Conservation (phyloP, 1,284 basidiomycete species). For the Boletus hoseneyae region DNA sequence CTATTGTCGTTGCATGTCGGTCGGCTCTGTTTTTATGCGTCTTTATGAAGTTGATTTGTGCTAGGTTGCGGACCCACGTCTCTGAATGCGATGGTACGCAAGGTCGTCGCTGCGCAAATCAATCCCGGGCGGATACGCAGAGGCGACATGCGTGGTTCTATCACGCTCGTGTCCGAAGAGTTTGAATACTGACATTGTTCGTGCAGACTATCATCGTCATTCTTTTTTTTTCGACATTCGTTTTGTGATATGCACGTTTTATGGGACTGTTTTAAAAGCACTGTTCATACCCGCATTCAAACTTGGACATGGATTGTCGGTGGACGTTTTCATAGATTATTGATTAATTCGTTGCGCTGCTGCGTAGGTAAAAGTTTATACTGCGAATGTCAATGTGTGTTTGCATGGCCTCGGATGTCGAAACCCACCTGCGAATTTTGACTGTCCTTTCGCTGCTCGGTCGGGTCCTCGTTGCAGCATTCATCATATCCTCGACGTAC, state of each 20-base stretch:
- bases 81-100: conserved; percentile 69
- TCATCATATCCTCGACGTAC: conserved; percentile 30
- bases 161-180: conserved; percentile 65
- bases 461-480: conserved; percentile 18
- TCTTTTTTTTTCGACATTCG: conserved; percentile 1
- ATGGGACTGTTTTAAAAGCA: no score
- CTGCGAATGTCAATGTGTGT: no score
- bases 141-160: conserved; percentile 62
- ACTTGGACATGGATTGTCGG: neutral
- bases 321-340: conserved; percentile 1
- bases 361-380: neutral
- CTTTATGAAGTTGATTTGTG: neutral
- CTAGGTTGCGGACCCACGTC: conserved; percentile 74
- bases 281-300: neutral
- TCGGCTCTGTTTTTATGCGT: conserved; percentile 8
- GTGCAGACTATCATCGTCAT: no score
- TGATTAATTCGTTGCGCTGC: neutral
- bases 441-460: conserved; percentile 24
- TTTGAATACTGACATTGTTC: conserved; percentile 48
- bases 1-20: conserved; percentile 68
- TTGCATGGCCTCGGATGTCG: conserved; percentile 6
- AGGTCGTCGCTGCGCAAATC: conserved; percentile 63
- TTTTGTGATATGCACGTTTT: conserved; percentile 10
- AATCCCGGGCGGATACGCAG: conserved; percentile 50
- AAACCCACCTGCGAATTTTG: conserved; percentile 21